These are phyloP conservation scores for Graphiopsis chlorocephala DNA, from an alignment of 2,329 filamentous ascomycete genomes.

Conservation along the genomic window DNA sequence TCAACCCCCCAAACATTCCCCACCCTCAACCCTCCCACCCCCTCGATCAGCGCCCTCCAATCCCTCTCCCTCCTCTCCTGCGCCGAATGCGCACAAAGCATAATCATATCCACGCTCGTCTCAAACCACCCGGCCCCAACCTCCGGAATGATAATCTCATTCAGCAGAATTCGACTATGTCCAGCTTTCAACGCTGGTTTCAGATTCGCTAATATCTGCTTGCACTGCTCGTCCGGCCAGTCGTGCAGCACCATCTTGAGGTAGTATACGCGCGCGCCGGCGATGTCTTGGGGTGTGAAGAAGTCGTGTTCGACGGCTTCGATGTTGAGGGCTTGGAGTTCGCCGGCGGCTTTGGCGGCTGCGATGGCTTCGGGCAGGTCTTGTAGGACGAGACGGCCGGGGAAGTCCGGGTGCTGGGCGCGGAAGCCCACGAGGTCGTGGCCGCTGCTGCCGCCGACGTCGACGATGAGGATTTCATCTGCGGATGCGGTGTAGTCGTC, in stretches of 20 bases:
- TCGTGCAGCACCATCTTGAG: constrained; percentile 22
- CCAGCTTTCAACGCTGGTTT: constrained; percentile 18
- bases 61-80: constrained; percentile 8
- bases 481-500: neutral
- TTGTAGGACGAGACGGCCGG: constrained; percentile 27
- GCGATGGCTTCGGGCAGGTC: constrained; percentile 21
- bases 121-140: constrained; percentile 17
- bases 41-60: constrained; percentile 1
- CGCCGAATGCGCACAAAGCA: constrained; percentile 19
- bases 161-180: constrained; percentile 25
- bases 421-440: constrained; percentile 24
- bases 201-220: constrained; percentile 20
- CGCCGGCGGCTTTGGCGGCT: constrained; percentile 16
- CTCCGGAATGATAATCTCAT: constrained; percentile 25
- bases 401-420: constrained; percentile 17
- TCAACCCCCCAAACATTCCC: constrained; percentile 1
- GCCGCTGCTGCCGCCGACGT: constrained; percentile 28
- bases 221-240: constrained; percentile 22
- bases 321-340: constrained; percentile 17
- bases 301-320: constrained; percentile 32
- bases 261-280: constrained; percentile 23
- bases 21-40: constrained; percentile 1
- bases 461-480: constrained; percentile 25
- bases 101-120: constrained; percentile 20
- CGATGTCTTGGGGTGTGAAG: constrained; percentile 31